Evolutionary conservation across 139 green algal genomes (phyloP).

Genomic region (Pleodorina starrii): DNA sequence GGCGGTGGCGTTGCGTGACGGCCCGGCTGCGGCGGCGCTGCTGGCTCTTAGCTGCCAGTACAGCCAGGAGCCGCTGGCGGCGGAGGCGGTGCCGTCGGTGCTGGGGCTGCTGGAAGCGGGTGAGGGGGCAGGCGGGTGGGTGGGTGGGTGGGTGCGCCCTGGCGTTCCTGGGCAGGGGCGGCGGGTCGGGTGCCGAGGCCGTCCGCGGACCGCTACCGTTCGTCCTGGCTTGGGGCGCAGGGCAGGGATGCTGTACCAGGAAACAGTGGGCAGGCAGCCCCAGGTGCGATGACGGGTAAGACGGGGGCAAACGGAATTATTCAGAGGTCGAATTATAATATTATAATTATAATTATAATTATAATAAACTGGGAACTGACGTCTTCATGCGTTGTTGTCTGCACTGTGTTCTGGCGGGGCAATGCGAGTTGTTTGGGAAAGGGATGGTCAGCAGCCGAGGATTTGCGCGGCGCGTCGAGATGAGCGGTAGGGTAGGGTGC

Average conservation of each 20-base stretch:
- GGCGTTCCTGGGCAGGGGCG: background rate
- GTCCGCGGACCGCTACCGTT: too few relatives aligned
- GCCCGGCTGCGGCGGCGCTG: conserved; percentile 9
- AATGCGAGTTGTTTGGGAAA: too few relatives aligned
- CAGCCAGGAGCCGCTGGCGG: conserved; percentile 12
- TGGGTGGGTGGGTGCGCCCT: too few relatives aligned
- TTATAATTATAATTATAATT: too few relatives aligned
- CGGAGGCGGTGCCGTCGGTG: conserved; percentile 1
- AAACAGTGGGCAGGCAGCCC: background rate
- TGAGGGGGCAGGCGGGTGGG: background rate
- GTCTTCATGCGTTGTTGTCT: too few relatives aligned
- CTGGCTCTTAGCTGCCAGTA: conserved; percentile 17
- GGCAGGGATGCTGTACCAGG: background rate
- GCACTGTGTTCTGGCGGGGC: too few relatives aligned
- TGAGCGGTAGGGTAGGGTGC: too few relatives aligned
- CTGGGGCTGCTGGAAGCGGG: background rate
- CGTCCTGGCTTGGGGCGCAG: background rate
- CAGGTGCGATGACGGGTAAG: background rate
- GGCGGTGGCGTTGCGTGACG: conserved; percentile 22
- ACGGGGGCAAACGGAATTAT: too few relatives aligned
- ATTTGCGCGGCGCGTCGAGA: too few relatives aligned
- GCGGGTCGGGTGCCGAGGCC: background rate
- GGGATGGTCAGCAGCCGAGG: too few relatives aligned
- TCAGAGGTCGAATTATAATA: too few relatives aligned
- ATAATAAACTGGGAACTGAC: too few relatives aligned